Evolutionary conservation across 2,329 filamentous ascomycete genomes (phyloP), one percentile per base, ranked within the genome.

Genomic region (Dactylonectria estremocensis): DNA sequence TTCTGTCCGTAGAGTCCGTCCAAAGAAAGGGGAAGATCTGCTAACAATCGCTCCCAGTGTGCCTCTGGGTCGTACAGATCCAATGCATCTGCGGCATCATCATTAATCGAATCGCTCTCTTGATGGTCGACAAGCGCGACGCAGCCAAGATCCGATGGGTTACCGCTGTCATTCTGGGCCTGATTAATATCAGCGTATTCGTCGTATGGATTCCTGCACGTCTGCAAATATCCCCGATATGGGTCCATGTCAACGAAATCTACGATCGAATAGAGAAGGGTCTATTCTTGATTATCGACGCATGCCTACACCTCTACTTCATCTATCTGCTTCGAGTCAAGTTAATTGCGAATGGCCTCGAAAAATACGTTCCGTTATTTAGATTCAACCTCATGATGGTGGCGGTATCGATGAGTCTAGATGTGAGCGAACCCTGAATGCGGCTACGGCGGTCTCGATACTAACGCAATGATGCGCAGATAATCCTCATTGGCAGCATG

Each of bases 271-370:
- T 66, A 13, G 64, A 66, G 22, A 66, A 66, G 18, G n/a, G 64
- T 6, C 50, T 66, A 14, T 66, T 66, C 48, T 24, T 66, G 48
- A 40, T 66, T 6, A 52, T 66, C 10, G 64, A 66, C 18, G 64
- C 64, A 16, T 62, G 64, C 40, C 46, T 66, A 20, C 91, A 92
- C 79, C 87, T 87, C 0, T 93, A 93, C 80, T 82, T 87, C 49
- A 89, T 91, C 9, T 85, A 87, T 74, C 87, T 88, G 59, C 83
- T 89, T 20, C 68, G 86, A 43, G 86, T 93, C 6, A 87, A 90
- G 74, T 91, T 94, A 72, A 96, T 95, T 77, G 94, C 94, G 1
- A 83, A 84, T 64, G 88, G 87, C 57, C 84, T 97, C 74, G 87
- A 89, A 61, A 83, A 87, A 64, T 84, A 89, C 71, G 88, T 88